Evolutionary conservation across 306 rosid species (phyloP), one percentile per base, ranked within the genome.

Genomic region (Pachyrhizus erosus): DNA sequence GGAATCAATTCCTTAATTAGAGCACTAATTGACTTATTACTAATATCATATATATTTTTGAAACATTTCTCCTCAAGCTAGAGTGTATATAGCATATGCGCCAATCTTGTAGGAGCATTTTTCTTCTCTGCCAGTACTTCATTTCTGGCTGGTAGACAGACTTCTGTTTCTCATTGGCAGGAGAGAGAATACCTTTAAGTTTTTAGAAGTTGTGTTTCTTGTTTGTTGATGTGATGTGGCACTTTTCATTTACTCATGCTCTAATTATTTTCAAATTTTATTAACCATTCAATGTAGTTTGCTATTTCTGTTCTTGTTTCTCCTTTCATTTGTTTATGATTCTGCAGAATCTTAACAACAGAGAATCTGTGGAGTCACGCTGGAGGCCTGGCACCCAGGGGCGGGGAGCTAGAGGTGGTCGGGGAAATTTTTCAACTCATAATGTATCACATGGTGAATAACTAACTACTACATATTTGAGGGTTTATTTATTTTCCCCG

Each of bases 341-440:
- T 80, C 69, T 92, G 92, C 90, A 96, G 99, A 93, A 84, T 85
- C 82, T 82, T 65, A 91, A 80, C 88, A 92, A 80, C 85, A 94
- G 86, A 85, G 99, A 96, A 81, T 71, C 90, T 75, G 87, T 83
- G 52, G 99, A 96, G 76, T 78, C 90, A 31, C 90, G 90, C 65
- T 86, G 99, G 97, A 93, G 93, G 84, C 82, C 90, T 70, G 89
- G 93, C 54, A 46, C 76, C 58, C 98, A 89, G 76, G 98, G 97
- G 70, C 86, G 91, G 82, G 98, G 94, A 79, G 86, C 76, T 80
- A 92, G 97, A 91, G 92, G 96, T 49, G 91, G 91, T 82, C 96
- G 93, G 80, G 89, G 51, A 61, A 92, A 87, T 78, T 87, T 89
- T 86, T 73, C 92, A 68, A 54, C 93, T 84, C 93, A 90, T 78